Evolutionary conservation across 176 grass and related monocot genomes (phyloP).

Genomic region (Puya raimondii): DNA sequence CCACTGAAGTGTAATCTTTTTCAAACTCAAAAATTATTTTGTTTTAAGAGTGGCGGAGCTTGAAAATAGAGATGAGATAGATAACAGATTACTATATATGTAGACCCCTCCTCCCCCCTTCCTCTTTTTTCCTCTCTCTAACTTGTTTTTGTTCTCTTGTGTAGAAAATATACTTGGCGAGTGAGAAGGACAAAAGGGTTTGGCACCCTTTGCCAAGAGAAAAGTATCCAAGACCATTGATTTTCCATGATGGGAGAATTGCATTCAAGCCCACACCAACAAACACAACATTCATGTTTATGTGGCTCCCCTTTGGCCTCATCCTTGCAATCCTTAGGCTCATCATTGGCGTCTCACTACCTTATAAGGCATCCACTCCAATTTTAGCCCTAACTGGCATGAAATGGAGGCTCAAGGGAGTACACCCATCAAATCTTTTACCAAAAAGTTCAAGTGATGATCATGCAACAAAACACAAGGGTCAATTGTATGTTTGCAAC

Average conservation of each 20-base stretch:
- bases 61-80: too few species aligned
- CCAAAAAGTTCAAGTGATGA: slow-evolving; percentile 25
- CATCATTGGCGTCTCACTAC: slow-evolving; percentile 81
- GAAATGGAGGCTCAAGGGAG: slow-evolving; percentile 57
- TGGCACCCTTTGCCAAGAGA: slow-evolving; percentile 19
- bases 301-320: slow-evolving; percentile 92
- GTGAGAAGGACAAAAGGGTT: slow-evolving; percentile 23
- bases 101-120: too few species aligned
- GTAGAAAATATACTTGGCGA: slow-evolving; percentile 58
- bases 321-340: slow-evolving; percentile 67
- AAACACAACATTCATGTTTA: slow-evolving; percentile 69
- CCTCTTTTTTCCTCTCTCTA: too few species aligned
- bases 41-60: too few species aligned
- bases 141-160: slow-evolving; percentile 1
- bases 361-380: slow-evolving; percentile 76
- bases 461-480: slow-evolving; percentile 21
- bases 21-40: too few species aligned
- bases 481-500: slow-evolving; percentile 57
- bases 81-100: too few species aligned
- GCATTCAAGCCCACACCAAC: slow-evolving; percentile 67
- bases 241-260: slow-evolving; percentile 82
- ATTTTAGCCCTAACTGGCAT: slow-evolving; percentile 87
- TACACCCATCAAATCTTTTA: slow-evolving; percentile 40
- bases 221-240: slow-evolving; percentile 52
- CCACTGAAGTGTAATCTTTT: too few species aligned